Conservation (phyloP, 306 rosid species). For the Gillenia trifoliata region DNA sequence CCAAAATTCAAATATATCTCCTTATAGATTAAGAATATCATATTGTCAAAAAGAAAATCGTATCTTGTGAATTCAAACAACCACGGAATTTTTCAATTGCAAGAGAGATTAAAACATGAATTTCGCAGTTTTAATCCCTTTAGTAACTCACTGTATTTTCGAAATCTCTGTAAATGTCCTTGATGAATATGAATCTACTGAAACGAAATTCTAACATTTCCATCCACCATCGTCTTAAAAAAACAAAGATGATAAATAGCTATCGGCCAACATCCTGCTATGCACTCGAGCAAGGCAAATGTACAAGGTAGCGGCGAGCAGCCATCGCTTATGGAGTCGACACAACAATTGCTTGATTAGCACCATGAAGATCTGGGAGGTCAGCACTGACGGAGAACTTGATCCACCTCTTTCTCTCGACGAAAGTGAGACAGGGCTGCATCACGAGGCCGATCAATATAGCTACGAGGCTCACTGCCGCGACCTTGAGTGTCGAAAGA, state of each 20-base stretch:
- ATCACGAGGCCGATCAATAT: conserved; percentile 58
- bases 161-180: neutral
- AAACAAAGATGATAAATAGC: neutral
- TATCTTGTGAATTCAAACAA: too few species aligned
- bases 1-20: too few species aligned
- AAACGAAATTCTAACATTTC: neutral
- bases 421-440: conserved; percentile 56
- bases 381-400: conserved; percentile 57
- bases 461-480: conserved; percentile 54
- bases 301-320: neutral
- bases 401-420: conserved; percentile 57
- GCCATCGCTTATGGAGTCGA: conserved; percentile 24
- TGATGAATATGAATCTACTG: neutral
- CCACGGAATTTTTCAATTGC: neutral
- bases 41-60: too few species aligned
- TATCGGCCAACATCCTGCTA: neutral
- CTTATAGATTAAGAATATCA: too few species aligned
- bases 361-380: conserved; percentile 42
- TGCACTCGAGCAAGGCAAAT: neutral
- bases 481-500: conserved; percentile 56
- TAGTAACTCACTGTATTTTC: too few species aligned
- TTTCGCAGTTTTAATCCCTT: too few species aligned
- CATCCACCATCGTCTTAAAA: neutral
- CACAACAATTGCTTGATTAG: conserved; percentile 21
- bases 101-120: too few species aligned